These are phyloP conservation scores for Theobroma cacao DNA, from an alignment of 345 rosid species.

Conservation along the genomic window DNA sequence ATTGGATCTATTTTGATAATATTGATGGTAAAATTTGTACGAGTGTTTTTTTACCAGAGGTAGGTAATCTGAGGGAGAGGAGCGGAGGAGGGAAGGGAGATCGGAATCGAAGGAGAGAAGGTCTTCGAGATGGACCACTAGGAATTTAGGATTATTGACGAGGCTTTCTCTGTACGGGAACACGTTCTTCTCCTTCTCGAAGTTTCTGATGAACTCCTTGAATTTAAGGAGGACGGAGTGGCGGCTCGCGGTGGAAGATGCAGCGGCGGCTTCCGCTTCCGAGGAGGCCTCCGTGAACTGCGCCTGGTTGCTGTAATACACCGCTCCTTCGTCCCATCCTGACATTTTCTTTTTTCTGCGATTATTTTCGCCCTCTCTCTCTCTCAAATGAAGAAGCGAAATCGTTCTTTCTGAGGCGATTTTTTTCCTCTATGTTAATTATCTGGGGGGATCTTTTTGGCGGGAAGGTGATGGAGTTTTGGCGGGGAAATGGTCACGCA, in stretches of 20 bases:
- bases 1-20: not conserved
- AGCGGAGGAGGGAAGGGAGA: constrained; percentile 75
- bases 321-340: constrained; percentile 6
- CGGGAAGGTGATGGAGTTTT: not conserved
- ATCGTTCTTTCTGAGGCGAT: not conserved
- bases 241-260: constrained; percentile 31
- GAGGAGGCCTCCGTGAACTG: constrained; percentile 71
- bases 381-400: not conserved
- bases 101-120: constrained; percentile 78
- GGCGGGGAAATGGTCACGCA: constrained; percentile 3
- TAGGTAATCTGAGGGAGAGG: constrained; percentile 76
- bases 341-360: not conserved
- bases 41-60: constrained; percentile 48
- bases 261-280: constrained; percentile 31
- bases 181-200: constrained; percentile 66
- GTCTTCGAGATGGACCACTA: constrained; percentile 73
- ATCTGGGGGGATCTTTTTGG: not conserved
- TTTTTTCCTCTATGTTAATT: not conserved
- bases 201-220: constrained; percentile 85
- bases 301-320: constrained; percentile 91
- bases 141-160: constrained; percentile 64
- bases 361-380: not conserved
- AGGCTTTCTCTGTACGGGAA: constrained; percentile 88
- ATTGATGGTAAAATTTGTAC: not conserved
- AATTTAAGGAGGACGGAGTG: constrained; percentile 74